These are phyloP conservation scores for Alternaria triticina DNA, from an alignment of 2,329 filamentous ascomycete species.

Conservation along the genomic window DNA sequence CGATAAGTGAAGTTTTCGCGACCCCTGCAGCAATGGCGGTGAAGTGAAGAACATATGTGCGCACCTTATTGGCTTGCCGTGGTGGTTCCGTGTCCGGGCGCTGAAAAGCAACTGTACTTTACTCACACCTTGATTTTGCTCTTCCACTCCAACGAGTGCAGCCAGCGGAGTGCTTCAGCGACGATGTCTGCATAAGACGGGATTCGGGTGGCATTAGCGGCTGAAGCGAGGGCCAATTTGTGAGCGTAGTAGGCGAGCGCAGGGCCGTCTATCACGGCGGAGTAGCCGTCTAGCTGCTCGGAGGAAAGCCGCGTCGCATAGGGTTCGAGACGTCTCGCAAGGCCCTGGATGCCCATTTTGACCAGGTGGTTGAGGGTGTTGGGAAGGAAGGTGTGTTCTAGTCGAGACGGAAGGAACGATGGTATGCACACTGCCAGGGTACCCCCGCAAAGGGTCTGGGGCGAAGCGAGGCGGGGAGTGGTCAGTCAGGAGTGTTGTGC, in stretches of 20 bases:
- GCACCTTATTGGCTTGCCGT: slow-evolving; percentile 19
- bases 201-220: slow-evolving; percentile 31
- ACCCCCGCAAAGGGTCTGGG: background rate
- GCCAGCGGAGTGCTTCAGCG: slow-evolving; percentile 60
- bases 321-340: slow-evolving; percentile 40
- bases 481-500: background rate
- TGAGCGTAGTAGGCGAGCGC: slow-evolving; percentile 77
- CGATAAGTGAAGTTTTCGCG: slow-evolving; percentile 1
- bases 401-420: background rate
- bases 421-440: background rate
- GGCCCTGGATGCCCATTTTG: slow-evolving; percentile 45
- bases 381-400: background rate
- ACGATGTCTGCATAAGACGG: slow-evolving; percentile 67
- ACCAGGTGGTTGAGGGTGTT: background rate
- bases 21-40: slow-evolving; percentile 1
- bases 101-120: slow-evolving; percentile 18
- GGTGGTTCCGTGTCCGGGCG: background rate
- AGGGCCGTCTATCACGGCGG: slow-evolving; percentile 73
- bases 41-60: slow-evolving; percentile 18
- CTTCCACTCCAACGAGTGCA: slow-evolving; percentile 61
- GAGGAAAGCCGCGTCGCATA: slow-evolving; percentile 34
- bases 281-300: slow-evolving; percentile 31
- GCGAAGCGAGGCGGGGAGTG: background rate
- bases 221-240: slow-evolving; percentile 50
- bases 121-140: slow-evolving; percentile 69